Base-by-base conservation (phyloP, 768 basidiomycete genomes). In the Pseudohyphozyma bogoriensis region DNA sequence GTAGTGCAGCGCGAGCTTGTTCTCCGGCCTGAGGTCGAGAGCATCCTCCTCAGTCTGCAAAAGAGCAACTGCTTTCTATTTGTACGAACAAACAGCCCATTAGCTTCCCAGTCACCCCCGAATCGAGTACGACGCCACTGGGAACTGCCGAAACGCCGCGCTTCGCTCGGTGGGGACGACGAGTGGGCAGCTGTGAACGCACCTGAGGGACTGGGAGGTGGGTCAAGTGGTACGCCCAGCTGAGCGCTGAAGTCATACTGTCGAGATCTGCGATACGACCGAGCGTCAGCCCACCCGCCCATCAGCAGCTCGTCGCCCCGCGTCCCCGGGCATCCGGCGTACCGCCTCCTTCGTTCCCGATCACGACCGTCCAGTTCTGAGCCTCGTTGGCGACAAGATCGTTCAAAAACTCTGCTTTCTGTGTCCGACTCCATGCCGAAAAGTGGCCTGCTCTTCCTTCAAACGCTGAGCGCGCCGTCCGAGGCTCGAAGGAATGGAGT, bases 271-370 rank as follows among this genome's bases (percentile, higher is more conserved):
- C 47, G 26, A 49, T 24, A 47, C n/a, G 3, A 24, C 15, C 6
- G 47, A 6, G 47, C 15, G 18, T 31, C 9, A 31, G 50, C 6
- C 8, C 22, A 26, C 35, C 24, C 13, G 33, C 8, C 37, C 4
- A 36, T 6, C 10, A 32, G 54, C 9, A 29, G 31, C 28, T 31
- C 29, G n/a, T 37, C 36, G 46, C 47, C 35, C 60, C 64, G 33
- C 53, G 29, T 28, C 60, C 64, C 0, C 59, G 52, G 1, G 58
- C 11, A 37, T 10, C 37, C 37, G 37, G 37, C 50, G 29, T 24
- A 33, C 50, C 29, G 20, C 50, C 52, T 33, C 42, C 62, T 29
- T 67, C 65, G 56, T 67, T 67, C 5, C 65, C 65, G 56, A 61
- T 58, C 0, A 63, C 65, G 24, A 67, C 26, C 18, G 47, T 44